A percentile compares a stretch with the other conserved stretches of the same genome.
Conservation (phyloP, 805 yeast species). For the Candida lessepsii region DNA sequence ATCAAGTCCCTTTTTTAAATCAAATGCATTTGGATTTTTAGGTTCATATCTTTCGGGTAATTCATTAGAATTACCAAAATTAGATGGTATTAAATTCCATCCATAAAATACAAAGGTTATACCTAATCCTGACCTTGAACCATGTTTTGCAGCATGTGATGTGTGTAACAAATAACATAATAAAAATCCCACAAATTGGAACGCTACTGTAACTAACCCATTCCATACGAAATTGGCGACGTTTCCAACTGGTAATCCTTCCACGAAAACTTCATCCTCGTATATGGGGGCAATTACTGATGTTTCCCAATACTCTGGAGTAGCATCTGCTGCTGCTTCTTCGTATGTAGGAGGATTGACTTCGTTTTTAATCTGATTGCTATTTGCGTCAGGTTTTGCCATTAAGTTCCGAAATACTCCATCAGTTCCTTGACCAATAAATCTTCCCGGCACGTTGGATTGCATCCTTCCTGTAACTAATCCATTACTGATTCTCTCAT, state of each 20-base stretch:
- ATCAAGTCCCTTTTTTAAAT: constrained; percentile 27
- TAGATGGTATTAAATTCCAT: constrained; percentile 36
- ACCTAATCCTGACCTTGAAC: constrained; percentile 90
- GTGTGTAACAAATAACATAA: constrained; percentile 90
- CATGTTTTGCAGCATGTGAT: constrained; percentile 95
- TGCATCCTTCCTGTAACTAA: constrained; percentile 43
- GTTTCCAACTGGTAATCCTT: constrained; percentile 94
- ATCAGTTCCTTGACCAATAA: constrained; percentile 56
- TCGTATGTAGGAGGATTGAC: constrained; percentile 82
- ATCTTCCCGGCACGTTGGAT: constrained; percentile 41
- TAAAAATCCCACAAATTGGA: constrained; percentile 91
- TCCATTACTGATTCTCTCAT: constrained; percentile 43
- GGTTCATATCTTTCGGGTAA: constrained; percentile 35
- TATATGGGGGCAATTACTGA: constrained; percentile 75
- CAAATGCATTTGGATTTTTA: constrained; percentile 32
- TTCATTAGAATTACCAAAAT: constrained; percentile 36
- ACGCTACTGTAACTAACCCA: constrained; percentile 80
- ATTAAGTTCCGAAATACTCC: constrained; percentile 91
- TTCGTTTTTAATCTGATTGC: constrained; percentile 39
- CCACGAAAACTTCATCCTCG: constrained; percentile 88
- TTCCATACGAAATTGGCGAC: constrained; percentile 90
- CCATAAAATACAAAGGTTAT: constrained; percentile 74
- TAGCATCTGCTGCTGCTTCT: constrained; percentile 90
- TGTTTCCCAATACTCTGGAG: constrained; percentile 97
- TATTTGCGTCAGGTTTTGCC: constrained; percentile 76